Base-by-base conservation (phyloP, 352 stramenopile species). In the Phytophthora syringae region DNA sequence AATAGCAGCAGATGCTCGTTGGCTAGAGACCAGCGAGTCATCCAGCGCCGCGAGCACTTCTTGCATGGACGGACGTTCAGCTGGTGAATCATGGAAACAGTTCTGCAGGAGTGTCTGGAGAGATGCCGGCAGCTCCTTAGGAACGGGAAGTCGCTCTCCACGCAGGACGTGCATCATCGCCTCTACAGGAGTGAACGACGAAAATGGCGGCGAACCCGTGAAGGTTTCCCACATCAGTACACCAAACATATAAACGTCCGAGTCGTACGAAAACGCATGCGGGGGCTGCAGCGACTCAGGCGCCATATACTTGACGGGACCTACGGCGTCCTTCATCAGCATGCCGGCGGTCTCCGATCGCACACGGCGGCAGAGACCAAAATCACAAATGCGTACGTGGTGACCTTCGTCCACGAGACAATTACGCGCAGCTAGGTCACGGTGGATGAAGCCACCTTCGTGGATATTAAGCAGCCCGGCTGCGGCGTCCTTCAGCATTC, bases 221-320 rank as follows among this genome's bases (percentile, higher is more conserved):
- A 79, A 92, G 10, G 83, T 92, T 57, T 94, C 86, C 80, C 82
- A 94, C 82, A 93, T 91, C 18, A 94, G 67, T 34, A 94, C 84
- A 42, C 86, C 86, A 71, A 93, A 94, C 80, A 91, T 90, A 70
- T 88, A 94, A 60, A 84, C 75, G 52, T 94, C 86, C 13, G 84
- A 92, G 39, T 89, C 67, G 64, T 82, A 90, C 30, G 86, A 94
- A 43, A 93, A 93, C 44, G 77, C 63, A 39, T 93, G 82, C 15
- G 86, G 84, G 25, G 82, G 82, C 52, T 90, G 78, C 3, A 94
- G 70, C 6, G 86, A 94, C 67, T 94, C 86, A 7, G 86, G 86
- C 0, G 86, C 86, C 86, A 94, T 93, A 66, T 92, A 94, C 80
- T 92, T 92, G 52, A 94, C 76, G 11, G 86, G 86, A 0, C 84